Evolutionary conservation across 2,329 filamentous ascomycete genomes (phyloP), one percentile per base, ranked within the genome.

Genomic region (Cladophialophora psammophila): DNA sequence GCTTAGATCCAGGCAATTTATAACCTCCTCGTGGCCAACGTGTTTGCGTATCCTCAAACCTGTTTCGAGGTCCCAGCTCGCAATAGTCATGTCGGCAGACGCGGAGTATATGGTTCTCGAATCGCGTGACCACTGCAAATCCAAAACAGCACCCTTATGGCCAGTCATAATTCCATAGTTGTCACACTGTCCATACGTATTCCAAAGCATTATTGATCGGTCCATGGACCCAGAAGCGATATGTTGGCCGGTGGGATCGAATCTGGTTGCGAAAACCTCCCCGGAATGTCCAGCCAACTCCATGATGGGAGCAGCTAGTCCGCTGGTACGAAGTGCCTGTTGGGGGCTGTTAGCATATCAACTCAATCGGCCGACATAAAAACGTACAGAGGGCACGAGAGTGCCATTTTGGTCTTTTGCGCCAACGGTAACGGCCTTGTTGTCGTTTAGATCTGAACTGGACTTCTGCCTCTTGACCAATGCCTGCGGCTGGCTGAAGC

Each of bases 221-320:
- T 99, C 95, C 92, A 97, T 97, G 12, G 93, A 95, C 8, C 93
- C 94, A 1, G 95, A 98, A 50, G 95, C 95, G 74, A 98, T 95
- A 71, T 93, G 85, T 70, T 93, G 90, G 52, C 94, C 94, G 1
- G 91, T 91, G 2, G 92, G 91, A 76, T 97, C 93, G 76, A 99
- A 99, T 76, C 92, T 90, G 57, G 92, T 91, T 31, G 92, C 86
- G 76, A 98, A 98, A 56, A 99, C 88, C 81, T 99, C 95, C 20
- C 92, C 93, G 36, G 84, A 84, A 72, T 90, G 88, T 32, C 87
- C 93, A 58, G 90, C 90, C 63, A 99, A 84, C 80, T 98, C 93
- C 93, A 98, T 97, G 53, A 97, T 90, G 1, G 94, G 93, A 65
- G 94, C 91, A 78, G 96, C 90, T 35, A 99, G 85, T 60, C 87